These are phyloP conservation scores for Fremontodendron californicum DNA, from an alignment of 345 rosid species.

Conservation along the genomic window DNA sequence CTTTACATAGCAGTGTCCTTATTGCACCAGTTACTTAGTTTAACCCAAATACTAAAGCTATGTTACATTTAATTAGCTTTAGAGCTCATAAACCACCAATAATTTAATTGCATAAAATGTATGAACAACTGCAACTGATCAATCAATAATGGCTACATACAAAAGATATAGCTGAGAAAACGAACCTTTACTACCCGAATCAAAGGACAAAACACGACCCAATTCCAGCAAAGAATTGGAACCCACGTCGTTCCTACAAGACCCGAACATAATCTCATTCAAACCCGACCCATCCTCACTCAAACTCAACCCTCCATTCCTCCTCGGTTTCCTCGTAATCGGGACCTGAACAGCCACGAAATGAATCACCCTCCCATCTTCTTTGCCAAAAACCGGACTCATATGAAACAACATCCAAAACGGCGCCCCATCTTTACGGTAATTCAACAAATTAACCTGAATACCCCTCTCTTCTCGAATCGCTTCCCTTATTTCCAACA, in stretches of 20 bases:
- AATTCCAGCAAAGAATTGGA: slow-evolving; percentile 44
- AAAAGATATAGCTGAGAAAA: neutral
- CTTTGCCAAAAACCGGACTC: slow-evolving; percentile 60
- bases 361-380: slow-evolving; percentile 60
- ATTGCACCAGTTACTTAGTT: neutral
- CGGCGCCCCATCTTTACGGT: slow-evolving; percentile 81
- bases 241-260: slow-evolving; percentile 79
- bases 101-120: neutral
- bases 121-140: neutral
- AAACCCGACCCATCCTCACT: slow-evolving; percentile 36
- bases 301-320: slow-evolving; percentile 32
- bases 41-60: neutral
- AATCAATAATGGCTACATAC: neutral
- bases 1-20: neutral
- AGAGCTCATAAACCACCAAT: neutral
- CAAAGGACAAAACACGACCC: slow-evolving; percentile 36
- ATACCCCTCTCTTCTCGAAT: slow-evolving; percentile 64
- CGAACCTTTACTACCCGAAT: slow-evolving; percentile 50
- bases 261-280: slow-evolving; percentile 50
- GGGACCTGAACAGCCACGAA: slow-evolving; percentile 93
- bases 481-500: slow-evolving; percentile 84
- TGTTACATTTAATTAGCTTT: neutral
- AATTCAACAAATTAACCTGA: slow-evolving; percentile 66
- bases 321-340: slow-evolving; percentile 26
- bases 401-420: slow-evolving; percentile 85